A percentile compares a stretch with the other conserved stretches of the same genome.
These are phyloP conservation scores for Lentithecium fluviatile DNA, from an alignment of 495 filamentous ascomycete genomes.

Conservation along the genomic window DNA sequence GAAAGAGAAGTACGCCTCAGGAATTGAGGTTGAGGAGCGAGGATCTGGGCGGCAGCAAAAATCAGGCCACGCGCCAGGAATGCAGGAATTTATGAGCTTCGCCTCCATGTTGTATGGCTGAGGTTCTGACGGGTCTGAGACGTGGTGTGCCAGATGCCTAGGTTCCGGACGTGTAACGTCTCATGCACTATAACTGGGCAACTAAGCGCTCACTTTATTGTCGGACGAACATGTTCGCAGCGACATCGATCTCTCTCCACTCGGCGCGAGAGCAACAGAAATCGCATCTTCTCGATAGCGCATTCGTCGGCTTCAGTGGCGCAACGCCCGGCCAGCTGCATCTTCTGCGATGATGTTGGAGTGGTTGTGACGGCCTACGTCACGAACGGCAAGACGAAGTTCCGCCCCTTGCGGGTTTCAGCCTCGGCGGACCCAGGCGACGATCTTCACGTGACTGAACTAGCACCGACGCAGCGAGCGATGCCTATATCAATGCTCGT, in stretches of 20 bases:
- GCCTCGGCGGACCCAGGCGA: background rate
- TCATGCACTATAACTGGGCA: background rate
- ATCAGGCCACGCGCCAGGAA: conserved; percentile 2
- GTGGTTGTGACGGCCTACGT: background rate
- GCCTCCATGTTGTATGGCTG: background rate
- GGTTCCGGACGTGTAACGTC: background rate
- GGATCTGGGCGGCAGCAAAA: background rate
- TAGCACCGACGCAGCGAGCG: background rate
- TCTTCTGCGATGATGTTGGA: background rate
- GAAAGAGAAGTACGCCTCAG: background rate
- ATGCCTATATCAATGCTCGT: background rate
- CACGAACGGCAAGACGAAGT: background rate
- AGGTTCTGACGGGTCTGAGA: background rate
- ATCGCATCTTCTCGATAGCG: too few species aligned
- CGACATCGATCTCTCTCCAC: background rate
- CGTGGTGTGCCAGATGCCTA: background rate
- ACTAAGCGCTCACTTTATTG: background rate
- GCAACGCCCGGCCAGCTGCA: background rate
- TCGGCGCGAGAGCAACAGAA: too few species aligned
- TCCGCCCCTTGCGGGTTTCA: background rate
- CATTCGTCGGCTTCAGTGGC: too few species aligned
- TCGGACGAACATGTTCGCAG: background rate
- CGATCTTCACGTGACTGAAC: background rate
- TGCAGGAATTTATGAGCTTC: background rate
- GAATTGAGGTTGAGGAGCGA: background rate